These are phyloP conservation scores for Bonia amplexicaulis DNA, from an alignment of 176 grass and related monocot genomes.

Conservation along the genomic window DNA sequence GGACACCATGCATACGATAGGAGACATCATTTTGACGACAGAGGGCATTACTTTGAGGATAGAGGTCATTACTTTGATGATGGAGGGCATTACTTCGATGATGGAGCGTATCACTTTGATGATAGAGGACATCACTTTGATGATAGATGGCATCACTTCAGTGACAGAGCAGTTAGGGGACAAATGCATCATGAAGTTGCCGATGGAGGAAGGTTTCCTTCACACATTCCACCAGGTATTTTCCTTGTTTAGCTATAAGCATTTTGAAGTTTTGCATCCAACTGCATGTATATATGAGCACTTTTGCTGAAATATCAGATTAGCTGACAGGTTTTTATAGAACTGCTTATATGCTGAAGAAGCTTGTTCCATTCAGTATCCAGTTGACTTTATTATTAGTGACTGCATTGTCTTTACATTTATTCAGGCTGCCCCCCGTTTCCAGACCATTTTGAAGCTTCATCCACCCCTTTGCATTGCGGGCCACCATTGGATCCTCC, in stretches of 20 bases:
- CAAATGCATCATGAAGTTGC: constrained; percentile 54
- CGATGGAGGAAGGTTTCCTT: constrained; percentile 49
- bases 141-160: constrained; percentile 38
- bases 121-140: constrained; percentile 41
- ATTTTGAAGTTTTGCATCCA: neutral
- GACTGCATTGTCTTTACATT: neutral
- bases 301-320: neutral
- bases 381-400: neutral
- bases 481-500: constrained; percentile 54
- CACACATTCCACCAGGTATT: constrained; percentile 45
- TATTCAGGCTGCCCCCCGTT: constrained; percentile 45
- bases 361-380: constrained; percentile 18
- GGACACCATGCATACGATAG: constrained; percentile 40
- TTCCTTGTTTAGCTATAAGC: neutral
- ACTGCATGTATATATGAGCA: neutral
- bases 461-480: constrained; percentile 40
- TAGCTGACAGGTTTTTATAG: neutral
- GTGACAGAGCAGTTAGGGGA: constrained; percentile 32
- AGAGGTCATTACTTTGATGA: constrained; percentile 32
- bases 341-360: neutral
- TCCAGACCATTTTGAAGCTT: constrained; percentile 49
- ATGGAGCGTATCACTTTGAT: constrained; percentile 35
- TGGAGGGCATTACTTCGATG: constrained; percentile 36
- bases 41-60: constrained; percentile 36
- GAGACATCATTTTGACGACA: constrained; percentile 42